These are phyloP conservation scores for Pisolithus tinctorius DNA, from an alignment of 768 basidiomycete genomes.

Conservation along the genomic window DNA sequence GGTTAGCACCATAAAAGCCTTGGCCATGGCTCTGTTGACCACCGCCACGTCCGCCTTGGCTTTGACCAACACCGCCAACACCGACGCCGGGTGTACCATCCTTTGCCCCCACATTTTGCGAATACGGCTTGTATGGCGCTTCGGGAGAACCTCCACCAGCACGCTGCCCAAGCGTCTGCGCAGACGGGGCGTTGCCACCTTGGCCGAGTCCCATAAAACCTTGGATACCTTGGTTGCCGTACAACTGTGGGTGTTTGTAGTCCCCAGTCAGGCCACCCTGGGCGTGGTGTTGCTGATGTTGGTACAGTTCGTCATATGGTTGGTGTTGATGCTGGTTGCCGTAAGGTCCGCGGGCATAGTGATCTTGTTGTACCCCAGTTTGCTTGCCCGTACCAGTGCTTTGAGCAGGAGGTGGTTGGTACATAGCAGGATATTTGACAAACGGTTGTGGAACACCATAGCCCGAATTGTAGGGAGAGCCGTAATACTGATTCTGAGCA, in stretches of 20 bases:
- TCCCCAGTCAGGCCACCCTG: constrained; percentile 36
- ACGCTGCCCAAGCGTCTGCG: constrained; percentile 40
- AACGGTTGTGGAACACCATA: constrained; percentile 59
- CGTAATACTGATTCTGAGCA: constrained; percentile 73
- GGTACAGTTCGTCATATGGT: constrained; percentile 46
- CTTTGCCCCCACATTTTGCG: constrained; percentile 43
- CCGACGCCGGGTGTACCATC: constrained; percentile 47
- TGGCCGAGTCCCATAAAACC: constrained; percentile 65
- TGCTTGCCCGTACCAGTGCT: constrained; percentile 62
- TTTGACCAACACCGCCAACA: constrained; percentile 34
- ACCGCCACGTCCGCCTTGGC: constrained; percentile 35
- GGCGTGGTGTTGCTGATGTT: constrained; percentile 56
- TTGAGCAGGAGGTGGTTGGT: constrained; percentile 65
- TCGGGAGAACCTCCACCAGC: constrained; percentile 57
- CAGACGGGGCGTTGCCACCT: constrained; percentile 33
- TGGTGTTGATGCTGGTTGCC: constrained; percentile 36
- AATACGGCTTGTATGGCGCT: constrained; percentile 70
- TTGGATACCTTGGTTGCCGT: constrained; percentile 55
- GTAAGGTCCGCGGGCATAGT: constrained; percentile 59
- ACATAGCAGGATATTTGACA: constrained; percentile 73
- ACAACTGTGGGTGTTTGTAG: constrained; percentile 38
- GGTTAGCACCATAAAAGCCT: constrained; percentile 38
- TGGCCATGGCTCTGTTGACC: constrained; percentile 39
- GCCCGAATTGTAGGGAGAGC: constrained; percentile 57
- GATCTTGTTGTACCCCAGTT: constrained; percentile 51